phyloP scores from a whole-genome alignment of 1,284 basidiomycete species.

The Cutaneotrichosporon spelunceum region DNA sequence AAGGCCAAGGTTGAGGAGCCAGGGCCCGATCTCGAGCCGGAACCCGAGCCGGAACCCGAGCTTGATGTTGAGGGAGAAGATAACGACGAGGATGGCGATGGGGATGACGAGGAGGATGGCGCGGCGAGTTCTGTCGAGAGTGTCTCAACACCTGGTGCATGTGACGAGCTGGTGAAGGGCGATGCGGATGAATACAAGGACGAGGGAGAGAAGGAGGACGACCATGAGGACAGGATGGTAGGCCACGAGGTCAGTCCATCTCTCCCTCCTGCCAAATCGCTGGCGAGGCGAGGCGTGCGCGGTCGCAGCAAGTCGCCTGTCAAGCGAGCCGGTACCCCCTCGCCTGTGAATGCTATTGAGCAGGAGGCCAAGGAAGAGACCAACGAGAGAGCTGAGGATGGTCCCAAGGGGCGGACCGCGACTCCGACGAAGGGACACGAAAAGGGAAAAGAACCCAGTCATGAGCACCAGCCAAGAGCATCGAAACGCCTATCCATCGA shows the following conservation, averaged over 20 bases:
- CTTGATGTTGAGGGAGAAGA: neutral
- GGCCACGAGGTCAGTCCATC: neutral
- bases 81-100: neutral
- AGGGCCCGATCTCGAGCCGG: neutral
- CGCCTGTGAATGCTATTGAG: neutral
- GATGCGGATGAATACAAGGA: neutral
- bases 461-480: neutral
- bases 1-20: constrained; percentile 20
- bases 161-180: constrained; percentile 1
- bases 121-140: neutral
- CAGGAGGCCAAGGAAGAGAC: neutral
- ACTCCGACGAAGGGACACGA: too few relatives aligned
- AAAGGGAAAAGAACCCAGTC: neutral
- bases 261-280: constrained; percentile 3
- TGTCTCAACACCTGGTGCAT: neutral
- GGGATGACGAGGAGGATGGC: neutral
- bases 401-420: too few relatives aligned
- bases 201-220: neutral
- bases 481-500: constrained; percentile 8
- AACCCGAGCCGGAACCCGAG: neutral
- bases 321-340: neutral
- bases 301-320: neutral
- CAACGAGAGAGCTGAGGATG: neutral
- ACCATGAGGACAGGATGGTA: neutral
- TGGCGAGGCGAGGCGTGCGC: neutral